These are phyloP conservation scores for Diaporthe ilicicola DNA, from an alignment of 2,329 filamentous ascomycete genomes.

Conservation along the genomic window DNA sequence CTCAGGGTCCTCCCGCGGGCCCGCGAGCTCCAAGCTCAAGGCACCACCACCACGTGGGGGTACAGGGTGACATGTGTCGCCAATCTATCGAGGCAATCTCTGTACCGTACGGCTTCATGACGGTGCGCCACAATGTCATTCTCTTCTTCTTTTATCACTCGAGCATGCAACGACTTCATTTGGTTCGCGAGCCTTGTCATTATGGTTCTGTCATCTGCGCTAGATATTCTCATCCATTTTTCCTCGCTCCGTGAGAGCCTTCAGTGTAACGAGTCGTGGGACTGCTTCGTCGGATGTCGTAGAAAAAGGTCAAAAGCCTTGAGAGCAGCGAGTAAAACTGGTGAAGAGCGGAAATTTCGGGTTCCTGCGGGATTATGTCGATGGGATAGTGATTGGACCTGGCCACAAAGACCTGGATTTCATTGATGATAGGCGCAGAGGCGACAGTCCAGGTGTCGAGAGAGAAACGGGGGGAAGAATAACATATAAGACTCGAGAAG, in stretches of 20 bases:
- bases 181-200: constrained; percentile 27
- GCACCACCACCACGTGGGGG: constrained; percentile 7
- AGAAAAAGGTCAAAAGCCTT: constrained; percentile 24
- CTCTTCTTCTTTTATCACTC: too few species aligned
- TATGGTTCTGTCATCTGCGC: constrained; percentile 33
- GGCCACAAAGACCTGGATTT: constrained; percentile 2
- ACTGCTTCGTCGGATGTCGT: constrained; percentile 20
- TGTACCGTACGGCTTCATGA: neutral
- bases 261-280: constrained; percentile 22
- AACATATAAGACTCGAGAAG: constrained; percentile 21
- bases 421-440: constrained; percentile 13
- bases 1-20: constrained; percentile 10
- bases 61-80: neutral
- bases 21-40: neutral
- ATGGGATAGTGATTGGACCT: constrained; percentile 29
- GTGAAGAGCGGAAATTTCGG: constrained; percentile 26
- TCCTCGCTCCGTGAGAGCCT: constrained; percentile 26
- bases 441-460: constrained; percentile 24
- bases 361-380: constrained; percentile 29
- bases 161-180: neutral
- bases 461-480: constrained; percentile 23
- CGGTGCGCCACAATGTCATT: too few species aligned
- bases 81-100: neutral
- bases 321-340: constrained; percentile 19
- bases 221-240: constrained; percentile 32